phyloP scores from a whole-genome alignment of 805 yeast genomes.

The Lachancea nothofagi region DNA sequence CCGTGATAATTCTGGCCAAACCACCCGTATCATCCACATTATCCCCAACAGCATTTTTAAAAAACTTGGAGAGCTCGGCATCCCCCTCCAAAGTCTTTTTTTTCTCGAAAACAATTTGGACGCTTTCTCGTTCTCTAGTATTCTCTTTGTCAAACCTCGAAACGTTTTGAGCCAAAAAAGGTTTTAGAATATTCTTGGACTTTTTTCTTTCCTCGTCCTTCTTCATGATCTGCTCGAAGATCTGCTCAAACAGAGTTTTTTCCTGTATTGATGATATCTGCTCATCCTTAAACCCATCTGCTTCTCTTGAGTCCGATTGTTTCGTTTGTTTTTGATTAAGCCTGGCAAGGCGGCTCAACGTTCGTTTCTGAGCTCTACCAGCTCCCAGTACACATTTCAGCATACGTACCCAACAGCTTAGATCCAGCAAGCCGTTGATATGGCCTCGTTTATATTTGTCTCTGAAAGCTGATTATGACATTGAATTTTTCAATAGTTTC shows the following conservation, averaged over 20 bases:
- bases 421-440: too few relatives aligned
- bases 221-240: constrained; percentile 23
- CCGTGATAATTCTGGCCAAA: constrained; percentile 18
- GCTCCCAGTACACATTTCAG: not conserved
- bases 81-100: constrained; percentile 14
- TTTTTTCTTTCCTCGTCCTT: constrained; percentile 18
- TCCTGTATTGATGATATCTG: constrained; percentile 23
- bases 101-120: constrained; percentile 22
- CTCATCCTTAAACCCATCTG: constrained; percentile 18
- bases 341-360: not conserved
- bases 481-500: too few relatives aligned
- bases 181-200: constrained; percentile 11
- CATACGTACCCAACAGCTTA: too few relatives aligned
- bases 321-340: constrained; percentile 1
- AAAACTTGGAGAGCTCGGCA: constrained; percentile 16
- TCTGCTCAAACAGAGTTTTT: constrained; percentile 23
- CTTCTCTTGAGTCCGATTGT: not conserved
- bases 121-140: constrained; percentile 7
- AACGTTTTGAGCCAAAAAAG: constrained; percentile 5
- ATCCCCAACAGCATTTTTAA: constrained; percentile 11
- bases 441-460: too few relatives aligned
- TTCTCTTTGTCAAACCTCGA: not conserved
- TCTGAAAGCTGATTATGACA: too few relatives aligned
- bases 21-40: constrained; percentile 10
- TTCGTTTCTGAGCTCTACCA: not conserved